Conservation (phyloP, 352 stramenopile species). For the Pythium plurisporium region DNA sequence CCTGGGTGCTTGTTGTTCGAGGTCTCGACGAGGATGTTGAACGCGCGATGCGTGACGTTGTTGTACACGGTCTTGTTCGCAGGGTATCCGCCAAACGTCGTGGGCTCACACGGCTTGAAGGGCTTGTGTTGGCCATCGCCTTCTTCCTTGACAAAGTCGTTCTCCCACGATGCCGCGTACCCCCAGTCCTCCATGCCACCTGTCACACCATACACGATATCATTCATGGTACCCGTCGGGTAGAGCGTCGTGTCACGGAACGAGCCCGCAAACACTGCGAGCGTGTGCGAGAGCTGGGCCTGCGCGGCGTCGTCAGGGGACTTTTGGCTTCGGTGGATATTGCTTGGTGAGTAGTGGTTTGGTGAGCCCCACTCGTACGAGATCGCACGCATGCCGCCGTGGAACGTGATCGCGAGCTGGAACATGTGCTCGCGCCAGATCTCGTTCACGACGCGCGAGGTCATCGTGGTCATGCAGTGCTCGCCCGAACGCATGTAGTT, state of each 20-base stretch:
- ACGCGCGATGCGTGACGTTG: conserved; percentile 89
- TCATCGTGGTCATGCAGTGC: conserved; percentile 95
- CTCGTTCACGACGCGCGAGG: conserved; percentile 95
- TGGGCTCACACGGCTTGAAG: conserved; percentile 79
- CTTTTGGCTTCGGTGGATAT: conserved; percentile 59
- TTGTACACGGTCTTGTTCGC: conserved; percentile 91
- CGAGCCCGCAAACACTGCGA: conserved; percentile 66
- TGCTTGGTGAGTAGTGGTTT: conserved; percentile 69
- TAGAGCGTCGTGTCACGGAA: conserved; percentile 77
- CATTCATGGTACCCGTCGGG: conserved; percentile 91
- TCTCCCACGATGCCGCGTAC: conserved; percentile 91
- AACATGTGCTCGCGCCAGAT: conserved; percentile 96
- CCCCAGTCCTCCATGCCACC: conserved; percentile 98
- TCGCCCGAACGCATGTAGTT: conserved; percentile 88
- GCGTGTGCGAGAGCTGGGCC: conserved; percentile 46
- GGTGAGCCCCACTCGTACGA: conserved; percentile 97
- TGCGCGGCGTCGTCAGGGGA: conserved; percentile 77
- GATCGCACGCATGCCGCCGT: conserved; percentile 96
- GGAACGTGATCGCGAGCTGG: conserved; percentile 96
- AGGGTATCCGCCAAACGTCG: conserved; percentile 88
- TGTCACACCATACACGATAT: conserved; percentile 95
- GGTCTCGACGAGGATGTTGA: conserved; percentile 97
- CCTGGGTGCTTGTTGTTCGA: conserved; percentile 87
- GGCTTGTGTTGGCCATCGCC: conserved; percentile 25
- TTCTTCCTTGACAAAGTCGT: conserved; percentile 25